Evolutionary conservation across 2,329 filamentous ascomycete species (phyloP), one percentile per base, ranked within the genome.

Genomic region (Sclerotiophoma versabilis): DNA sequence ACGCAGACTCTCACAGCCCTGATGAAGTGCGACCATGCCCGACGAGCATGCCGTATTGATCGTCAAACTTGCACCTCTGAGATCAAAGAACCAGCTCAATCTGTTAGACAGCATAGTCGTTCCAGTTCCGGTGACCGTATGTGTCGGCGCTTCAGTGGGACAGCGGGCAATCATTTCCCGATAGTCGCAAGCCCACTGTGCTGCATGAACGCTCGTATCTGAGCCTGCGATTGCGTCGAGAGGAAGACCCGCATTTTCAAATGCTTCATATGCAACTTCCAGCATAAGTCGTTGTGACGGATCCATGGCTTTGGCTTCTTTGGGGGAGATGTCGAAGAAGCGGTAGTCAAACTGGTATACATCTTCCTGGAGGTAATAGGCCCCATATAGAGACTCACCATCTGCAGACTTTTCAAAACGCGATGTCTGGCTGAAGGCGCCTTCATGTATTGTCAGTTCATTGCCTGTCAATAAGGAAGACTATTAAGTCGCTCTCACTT

Each of bases 41-140:
- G 60, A 63, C 0, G 70, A 73, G 49, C 75, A 78, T 1, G 67
- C 75, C 0, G 76, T 77, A 32, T 77, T 74, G 14, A 77, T 33
- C 14, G 71, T 73, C 19, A 77, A 64, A 23, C 64, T 68, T 1
- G 73, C 69, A 0, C 75, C 75, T 4, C 62, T 49, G 1, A 71
- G 56, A 41, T 77, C 63, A 17, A 74, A 74, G 39, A 74, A 70
- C 55, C 73, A 74, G 0, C 65, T 71, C 0, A 77, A 22, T 0
- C 75, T 65, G 32, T 77, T 77, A 0, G 25, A 30, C 2, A n/a
- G 3, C 4, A 43, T 43, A 14, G 25, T 25, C 5, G 15, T 9
- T 14, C 25, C 39, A 23, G 5, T 19, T n/a, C 39, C 39, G n/a
- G 11, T 43, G 2, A 8, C 6, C 3, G 2, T 7, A 8, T 30